Evolutionary conservation across 2,329 filamentous ascomycete species (phyloP).

Genomic region (Hypomyces rosellus): DNA sequence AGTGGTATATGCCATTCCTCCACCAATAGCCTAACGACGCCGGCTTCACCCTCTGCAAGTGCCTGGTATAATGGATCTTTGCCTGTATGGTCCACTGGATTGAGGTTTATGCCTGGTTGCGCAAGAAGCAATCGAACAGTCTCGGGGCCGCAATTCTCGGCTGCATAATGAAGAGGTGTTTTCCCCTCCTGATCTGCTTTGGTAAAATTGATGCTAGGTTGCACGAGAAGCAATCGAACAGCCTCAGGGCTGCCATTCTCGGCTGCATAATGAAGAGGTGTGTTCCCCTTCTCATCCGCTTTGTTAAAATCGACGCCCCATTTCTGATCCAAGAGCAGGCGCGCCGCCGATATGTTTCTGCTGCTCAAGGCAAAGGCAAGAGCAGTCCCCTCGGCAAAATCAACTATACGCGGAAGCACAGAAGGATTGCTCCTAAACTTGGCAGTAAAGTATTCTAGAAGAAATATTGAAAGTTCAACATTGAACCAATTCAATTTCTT

Average conservation of each 20-base stretch:
- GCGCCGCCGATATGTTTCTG: neutral
- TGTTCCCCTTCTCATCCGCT: too few relatives aligned
- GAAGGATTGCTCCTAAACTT: neutral
- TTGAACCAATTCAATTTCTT: too few relatives aligned
- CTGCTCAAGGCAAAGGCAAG: neutral
- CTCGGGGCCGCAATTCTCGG: fast-evolving
- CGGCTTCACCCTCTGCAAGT: too few relatives aligned
- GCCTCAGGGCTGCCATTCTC: too few relatives aligned
- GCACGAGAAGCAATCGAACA: too few relatives aligned
- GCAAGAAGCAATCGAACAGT: neutral
- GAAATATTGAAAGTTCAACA: too few relatives aligned
- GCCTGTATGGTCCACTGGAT: fast-evolving
- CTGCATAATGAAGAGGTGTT: neutral
- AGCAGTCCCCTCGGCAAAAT: neutral
- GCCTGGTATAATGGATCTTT: neutral
- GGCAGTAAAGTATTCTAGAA: neutral
- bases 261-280: too few relatives aligned
- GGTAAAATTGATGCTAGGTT: neutral
- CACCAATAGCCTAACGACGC: too few relatives aligned
- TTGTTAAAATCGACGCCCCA: neutral
- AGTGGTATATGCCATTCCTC: too few relatives aligned
- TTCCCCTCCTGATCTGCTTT: fast-evolving
- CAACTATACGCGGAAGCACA: neutral
- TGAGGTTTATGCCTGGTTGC: neutral
- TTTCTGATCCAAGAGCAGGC: neutral